Evolutionary conservation across 352 stramenopile species (phyloP), one percentile per base, ranked within the genome.

Genomic region (Phytophthora fragariae): DNA sequence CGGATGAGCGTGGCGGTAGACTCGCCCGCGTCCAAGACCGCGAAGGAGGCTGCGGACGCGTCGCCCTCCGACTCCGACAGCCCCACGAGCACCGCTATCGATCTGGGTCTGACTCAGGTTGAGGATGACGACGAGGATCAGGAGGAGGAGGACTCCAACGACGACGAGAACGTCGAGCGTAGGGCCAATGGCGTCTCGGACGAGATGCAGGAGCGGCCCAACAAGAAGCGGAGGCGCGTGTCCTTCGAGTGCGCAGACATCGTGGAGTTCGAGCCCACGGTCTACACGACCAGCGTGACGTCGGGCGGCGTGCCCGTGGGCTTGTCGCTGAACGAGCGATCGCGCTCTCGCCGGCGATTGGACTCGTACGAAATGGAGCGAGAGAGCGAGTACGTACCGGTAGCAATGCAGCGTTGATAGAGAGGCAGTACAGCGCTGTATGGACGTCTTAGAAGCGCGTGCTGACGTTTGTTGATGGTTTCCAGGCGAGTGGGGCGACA

Each of bases 231-330:
- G 19, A 77, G 82, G 21, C 84, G 85, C 57, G 88, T 95, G 50
- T 84, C 66, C 4, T 95, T 95, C 66, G 88, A 95, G 73, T 80
- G 82, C 11, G 88, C 88, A 1, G 88, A 95, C n/a, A 94, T 95
- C 44, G 86, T 94, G 53, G 88, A 95, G 77, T 95, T 95, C 44
- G 88, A 95, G 70, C 88, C 88, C 5, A 95, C 88, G 10, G 73
- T 93, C 17, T 94, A 88, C 81, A 95, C 88, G 17, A 95, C 88
- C 27, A 89, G 81, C 4, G 81, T 95, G 58, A 95, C 89, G 52
- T 95, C 89, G 0, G 86, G 89, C 11, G 88, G 88, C 39, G 86
- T 95, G 33, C 88, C 88, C 44, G 74, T 95, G 24, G 88, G 88
- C 1, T 79, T 95, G 75, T 95, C 88, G 57, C 75, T 93, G 31